Percentiles rank a stretch among this genome's conserved stretches.
Conservation (phyloP, 768 basidiomycete species). For the Termitomyces sp. region DNA sequence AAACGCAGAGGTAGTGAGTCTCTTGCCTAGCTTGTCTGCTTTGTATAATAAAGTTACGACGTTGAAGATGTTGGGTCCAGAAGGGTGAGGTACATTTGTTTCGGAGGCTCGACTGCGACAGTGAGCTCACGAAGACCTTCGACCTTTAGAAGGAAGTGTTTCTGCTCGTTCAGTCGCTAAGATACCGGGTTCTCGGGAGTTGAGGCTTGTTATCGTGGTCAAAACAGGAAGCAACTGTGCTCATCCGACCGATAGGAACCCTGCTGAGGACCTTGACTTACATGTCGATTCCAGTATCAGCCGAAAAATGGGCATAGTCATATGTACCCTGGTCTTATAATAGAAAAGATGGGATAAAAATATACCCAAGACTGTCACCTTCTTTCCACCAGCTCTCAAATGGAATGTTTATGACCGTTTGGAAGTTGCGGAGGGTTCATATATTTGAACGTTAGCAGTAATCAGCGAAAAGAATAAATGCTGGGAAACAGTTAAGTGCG, state of each 20-base stretch:
- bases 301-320: slow-evolving; percentile 18
- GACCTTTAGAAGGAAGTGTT: slow-evolving; percentile 15
- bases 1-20: slow-evolving; percentile 13
- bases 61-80: slow-evolving; percentile 17
- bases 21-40: slow-evolving; percentile 12
- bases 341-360: not conserved
- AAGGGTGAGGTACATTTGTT: slow-evolving; percentile 2
- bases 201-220: slow-evolving; percentile 15
- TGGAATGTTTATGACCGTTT: slow-evolving; percentile 10
- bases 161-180: slow-evolving; percentile 13
- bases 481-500: not conserved
- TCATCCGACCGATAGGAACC: slow-evolving; percentile 9
- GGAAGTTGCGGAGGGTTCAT: slow-evolving; percentile 12
- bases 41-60: slow-evolving; percentile 13
- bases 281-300: slow-evolving; percentile 13
- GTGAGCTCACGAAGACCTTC: slow-evolving; percentile 17
- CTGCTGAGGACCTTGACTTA: slow-evolving; percentile 12
- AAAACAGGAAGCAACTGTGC: slow-evolving; percentile 14
- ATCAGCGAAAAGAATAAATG: slow-evolving; percentile 12
- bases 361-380: slow-evolving; percentile 14
- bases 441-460: slow-evolving; percentile 11
- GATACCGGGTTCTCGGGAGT: slow-evolving; percentile 11
- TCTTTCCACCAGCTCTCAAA: slow-evolving; percentile 13
- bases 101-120: slow-evolving; percentile 18
- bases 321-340: slow-evolving; percentile 11